These are phyloP conservation scores for Fusarium nematophilum DNA, from an alignment of 2,329 filamentous ascomycete species.

Conservation along the genomic window DNA sequence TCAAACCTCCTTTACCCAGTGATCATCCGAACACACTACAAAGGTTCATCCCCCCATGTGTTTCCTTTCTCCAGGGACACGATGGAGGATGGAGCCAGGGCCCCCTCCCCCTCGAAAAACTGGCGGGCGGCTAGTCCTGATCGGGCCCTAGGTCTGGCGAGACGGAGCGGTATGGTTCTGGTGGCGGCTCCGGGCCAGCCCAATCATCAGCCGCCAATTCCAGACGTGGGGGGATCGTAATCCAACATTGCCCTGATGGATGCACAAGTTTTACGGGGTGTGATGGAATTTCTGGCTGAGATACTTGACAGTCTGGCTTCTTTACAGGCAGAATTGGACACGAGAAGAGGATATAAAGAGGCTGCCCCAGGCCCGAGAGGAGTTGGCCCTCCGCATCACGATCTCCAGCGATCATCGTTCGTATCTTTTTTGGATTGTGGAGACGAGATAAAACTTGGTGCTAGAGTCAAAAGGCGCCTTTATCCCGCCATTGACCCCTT, in stretches of 20 bases:
- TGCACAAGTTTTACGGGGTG: conserved; percentile 9
- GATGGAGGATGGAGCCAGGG: conserved; percentile 24
- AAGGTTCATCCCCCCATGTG: neutral
- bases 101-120: conserved; percentile 19
- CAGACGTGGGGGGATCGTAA: conserved; percentile 34
- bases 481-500: conserved; percentile 25
- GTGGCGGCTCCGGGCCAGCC: conserved; percentile 27
- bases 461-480: conserved; percentile 10
- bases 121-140: conserved; percentile 32
- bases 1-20: too few relatives aligned
- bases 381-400: neutral
- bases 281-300: too few relatives aligned
- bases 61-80: conserved; percentile 20
- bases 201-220: conserved; percentile 37
- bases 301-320: too few relatives aligned
- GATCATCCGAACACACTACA: neutral
- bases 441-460: conserved; percentile 8
- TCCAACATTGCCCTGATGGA: conserved; percentile 36
- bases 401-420: neutral
- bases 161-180: conserved; percentile 36
- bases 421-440: conserved; percentile 4
- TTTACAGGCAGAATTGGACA: too few relatives aligned
- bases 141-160: conserved; percentile 28
- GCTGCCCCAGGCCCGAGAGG: too few relatives aligned
- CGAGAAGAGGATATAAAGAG: too few relatives aligned